Conservation (phyloP, 2,329 filamentous ascomycete species). For the Aspergillus calidoustus region DNA sequence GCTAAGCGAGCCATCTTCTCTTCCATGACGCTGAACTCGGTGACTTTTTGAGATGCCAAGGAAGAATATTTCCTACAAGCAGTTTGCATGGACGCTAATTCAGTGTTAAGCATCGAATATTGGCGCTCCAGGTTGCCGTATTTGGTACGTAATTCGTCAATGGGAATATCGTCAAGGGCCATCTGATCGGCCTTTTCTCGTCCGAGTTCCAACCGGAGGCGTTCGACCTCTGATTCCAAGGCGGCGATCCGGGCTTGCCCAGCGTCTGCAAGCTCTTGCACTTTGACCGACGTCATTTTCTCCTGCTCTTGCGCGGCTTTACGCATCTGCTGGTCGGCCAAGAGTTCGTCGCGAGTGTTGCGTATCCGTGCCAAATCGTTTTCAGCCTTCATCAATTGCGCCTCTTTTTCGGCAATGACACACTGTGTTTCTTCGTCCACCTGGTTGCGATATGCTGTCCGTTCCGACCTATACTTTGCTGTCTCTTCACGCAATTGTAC, state of each 20-base stretch:
- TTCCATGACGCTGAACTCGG: conserved; percentile 75
- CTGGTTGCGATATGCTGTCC: conserved; percentile 78
- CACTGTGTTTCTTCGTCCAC: conserved; percentile 79
- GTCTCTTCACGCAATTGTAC: conserved; percentile 82
- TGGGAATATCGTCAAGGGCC: conserved; percentile 62
- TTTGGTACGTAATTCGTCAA: conserved; percentile 74
- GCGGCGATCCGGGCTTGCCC: conserved; percentile 80
- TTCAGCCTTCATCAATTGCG: conserved; percentile 78
- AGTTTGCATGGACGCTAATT: conserved; percentile 85
- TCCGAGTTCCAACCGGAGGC: conserved; percentile 64
- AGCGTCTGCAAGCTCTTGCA: conserved; percentile 78
- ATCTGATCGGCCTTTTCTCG: conserved; percentile 47
- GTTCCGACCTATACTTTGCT: conserved; percentile 81
- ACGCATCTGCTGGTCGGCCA: conserved; percentile 78
- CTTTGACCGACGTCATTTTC: conserved; percentile 68
- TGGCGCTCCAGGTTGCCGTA: conserved; percentile 77
- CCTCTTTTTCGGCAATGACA: conserved; percentile 76
- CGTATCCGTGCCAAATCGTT: conserved; percentile 85
- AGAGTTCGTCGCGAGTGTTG: conserved; percentile 79
- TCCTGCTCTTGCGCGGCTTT: conserved; percentile 81
- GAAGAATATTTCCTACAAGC: conserved; percentile 90
- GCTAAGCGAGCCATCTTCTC: conserved; percentile 74
- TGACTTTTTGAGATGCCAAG: conserved; percentile 82
- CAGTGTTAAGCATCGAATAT: conserved; percentile 81
- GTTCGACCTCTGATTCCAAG: conserved; percentile 79